Base-by-base conservation (phyloP, 345 rosid genomes). In the Nasturtium officinale region DNA sequence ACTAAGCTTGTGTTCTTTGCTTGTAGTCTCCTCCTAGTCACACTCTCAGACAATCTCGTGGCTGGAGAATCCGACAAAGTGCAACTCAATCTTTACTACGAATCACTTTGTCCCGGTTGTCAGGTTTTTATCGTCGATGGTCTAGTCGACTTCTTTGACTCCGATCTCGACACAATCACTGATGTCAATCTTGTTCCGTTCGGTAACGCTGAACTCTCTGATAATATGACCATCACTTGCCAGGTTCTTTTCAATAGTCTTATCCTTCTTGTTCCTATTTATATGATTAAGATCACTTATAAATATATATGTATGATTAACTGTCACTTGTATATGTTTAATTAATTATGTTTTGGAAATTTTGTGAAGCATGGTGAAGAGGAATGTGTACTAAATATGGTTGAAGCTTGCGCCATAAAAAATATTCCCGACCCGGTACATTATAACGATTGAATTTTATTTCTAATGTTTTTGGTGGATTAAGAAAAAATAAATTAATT, bases 401-500 rank as follows among this genome's bases (percentile, higher is more conserved):
- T 88, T n/a, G 85, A 90, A 29, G 93, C 96, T 2, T 90, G 93
- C 43, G 83, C 79, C 75, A 85, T 90, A 53, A 60, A 26, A 6
- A 28, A 65, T 52, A 84, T 67, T 82, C 89, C 90, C 1, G 80
- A 86, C 29, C 76, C 53, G 62, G 90, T 85, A 72, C 57, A 68
- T 59, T 21, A 5, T 43, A 43, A 43, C 2, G 17, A 15, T 43
- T 43, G 26, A 29, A 17, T 64, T 43, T 48, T 23, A 23, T 23
- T 23, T 53, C n/a, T 6, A 4, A 9, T 21, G 3, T 13, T 17
- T 26, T 37, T 23, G 32, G 37, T n/a, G 29, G 26, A 64, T 64
- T 29, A 25, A 17, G 9, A 15, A 1, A 17, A 18, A 65, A 23
- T 52, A 0, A n/a, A 15, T 28, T 29, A 3, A 13, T 26, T 45